Base-by-base conservation (phyloP, 2,329 filamentous ascomycete genomes). In the Trichoderma harzianum region DNA sequence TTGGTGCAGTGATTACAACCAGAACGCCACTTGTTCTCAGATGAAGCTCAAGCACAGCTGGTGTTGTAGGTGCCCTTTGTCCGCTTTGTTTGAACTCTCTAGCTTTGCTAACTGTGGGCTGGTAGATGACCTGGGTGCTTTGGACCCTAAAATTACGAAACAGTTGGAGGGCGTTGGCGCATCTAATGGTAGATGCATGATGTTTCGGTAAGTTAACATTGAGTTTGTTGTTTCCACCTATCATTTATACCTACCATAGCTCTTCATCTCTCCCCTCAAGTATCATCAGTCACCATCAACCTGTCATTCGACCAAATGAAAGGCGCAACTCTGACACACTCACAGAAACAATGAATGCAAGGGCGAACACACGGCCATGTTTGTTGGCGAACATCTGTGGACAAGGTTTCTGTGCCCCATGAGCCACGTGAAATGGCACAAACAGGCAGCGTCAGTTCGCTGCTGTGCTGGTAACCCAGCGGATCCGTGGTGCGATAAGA, bases 1-100 rank as follows among this genome's bases (percentile, higher is more conserved):
- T 2, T 71, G 69, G 69, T 71, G 69, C 18, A 39, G 39, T 2
- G 34, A 39, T 16, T 70, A 70, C 68, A 71, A 61, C 53, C 26
- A 14, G 36, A 26, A 55, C n/a, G 21, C 4, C 1, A 60, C 53
- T 8, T 71, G 69, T 36, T 43, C 30, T n/a, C 60, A 55, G 12
- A 36, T 5, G 39, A 21, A 8, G 21, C 36, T 71, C 30, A 65
- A 61, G 21, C 61, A 71, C 32, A 39, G 69, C 28, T 43, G 28
- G 62, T 71, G 69, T 26, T 60, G 69, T 71, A 36, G 34, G 69
- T 71, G 39, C 39, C 16, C 39, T 24, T 39, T 30, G 1, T 12
- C 11, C n/a, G 4, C 5, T 3, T 8, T 8, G 12, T 6, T 30
- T 12, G 5, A 39, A 21, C 47, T 53, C 11, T 5, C 21, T 14